phyloP scores from a whole-genome alignment of 1,284 basidiomycete genomes.

The Rhodotorula mucilaginosa region DNA sequence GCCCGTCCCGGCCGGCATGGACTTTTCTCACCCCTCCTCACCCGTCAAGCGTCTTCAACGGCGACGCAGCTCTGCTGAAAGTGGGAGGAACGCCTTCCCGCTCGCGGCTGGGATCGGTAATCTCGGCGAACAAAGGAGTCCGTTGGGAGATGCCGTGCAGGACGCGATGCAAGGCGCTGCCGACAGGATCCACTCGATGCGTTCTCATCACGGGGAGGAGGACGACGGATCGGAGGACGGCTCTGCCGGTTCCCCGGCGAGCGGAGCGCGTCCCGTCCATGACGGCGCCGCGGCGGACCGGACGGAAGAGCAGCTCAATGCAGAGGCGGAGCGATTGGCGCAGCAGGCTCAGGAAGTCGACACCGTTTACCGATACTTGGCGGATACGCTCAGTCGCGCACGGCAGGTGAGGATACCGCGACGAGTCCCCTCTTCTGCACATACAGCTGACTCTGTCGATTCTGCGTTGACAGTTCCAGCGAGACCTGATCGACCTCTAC shows the following conservation, averaged over 20 bases:
- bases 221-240: not conserved
- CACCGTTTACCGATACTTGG: constrained; percentile 34
- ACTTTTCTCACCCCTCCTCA: not conserved
- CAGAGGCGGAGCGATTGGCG: constrained; percentile 5
- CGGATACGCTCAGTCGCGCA: constrained; percentile 12
- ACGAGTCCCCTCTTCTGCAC: not conserved
- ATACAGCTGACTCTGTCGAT: not conserved
- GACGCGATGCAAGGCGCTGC: constrained; percentile 2
- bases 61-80: too few relatives aligned
- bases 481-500: constrained; percentile 42
- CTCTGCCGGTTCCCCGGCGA: too few relatives aligned
- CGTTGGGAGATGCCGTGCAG: not conserved
- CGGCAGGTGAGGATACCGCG: not conserved
- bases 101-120: constrained; percentile 12
- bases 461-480: constrained; percentile 40
- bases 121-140: constrained; percentile 9
- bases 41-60: not conserved
- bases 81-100: not conserved
- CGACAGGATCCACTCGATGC: not conserved
- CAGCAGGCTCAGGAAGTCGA: constrained; percentile 15
- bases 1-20: constrained; percentile 32
- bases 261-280: not conserved
- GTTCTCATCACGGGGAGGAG: not conserved
- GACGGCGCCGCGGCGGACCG: not conserved
- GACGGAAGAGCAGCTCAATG: not conserved